Evolutionary conservation across 441 rosid species (phyloP).

Genomic region (Melastoma candidum): DNA sequence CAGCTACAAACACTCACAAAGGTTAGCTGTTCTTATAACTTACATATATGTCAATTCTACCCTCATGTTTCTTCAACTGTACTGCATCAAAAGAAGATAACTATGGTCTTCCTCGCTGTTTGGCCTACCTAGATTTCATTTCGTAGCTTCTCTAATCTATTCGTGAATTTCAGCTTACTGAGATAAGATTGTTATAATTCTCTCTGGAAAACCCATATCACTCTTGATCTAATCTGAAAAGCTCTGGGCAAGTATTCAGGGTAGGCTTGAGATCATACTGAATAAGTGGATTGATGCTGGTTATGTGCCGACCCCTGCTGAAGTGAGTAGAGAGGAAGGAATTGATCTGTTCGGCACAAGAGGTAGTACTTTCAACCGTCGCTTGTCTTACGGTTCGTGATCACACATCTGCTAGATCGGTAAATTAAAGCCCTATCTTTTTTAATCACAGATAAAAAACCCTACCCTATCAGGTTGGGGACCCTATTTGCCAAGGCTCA

Average conservation of each 20-base stretch:
- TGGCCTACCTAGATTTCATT: background rate
- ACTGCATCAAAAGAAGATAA: too few relatives aligned
- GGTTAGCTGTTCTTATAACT: conserved; percentile 24
- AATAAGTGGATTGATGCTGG: conserved; percentile 58
- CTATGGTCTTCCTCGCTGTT: too few relatives aligned
- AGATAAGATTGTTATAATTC: background rate
- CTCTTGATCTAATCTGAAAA: background rate
- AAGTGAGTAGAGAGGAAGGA: conserved; percentile 72
- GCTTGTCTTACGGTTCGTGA: background rate
- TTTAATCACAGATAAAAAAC: conserved; percentile 32
- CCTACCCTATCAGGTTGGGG: conserved; percentile 57
- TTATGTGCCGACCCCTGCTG: conserved; percentile 63
- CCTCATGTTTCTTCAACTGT: background rate
- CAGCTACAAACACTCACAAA: conserved; percentile 83
- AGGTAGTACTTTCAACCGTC: conserved; percentile 24
- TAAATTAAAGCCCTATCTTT: background rate
- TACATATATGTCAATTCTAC: conserved; percentile 1
- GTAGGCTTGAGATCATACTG: conserved; percentile 73
- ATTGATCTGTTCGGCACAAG: conserved; percentile 41
- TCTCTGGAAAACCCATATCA: background rate
- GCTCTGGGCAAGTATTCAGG: conserved; percentile 30
- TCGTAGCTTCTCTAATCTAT: background rate
- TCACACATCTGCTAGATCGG: conserved; percentile 10
- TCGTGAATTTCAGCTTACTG: background rate
- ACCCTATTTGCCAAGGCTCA: conserved; percentile 30